A percentile compares a stretch with the other conserved stretches of the same genome.
These are phyloP conservation scores for Fremontodendron californicum DNA, from an alignment of 345 rosid genomes.

Conservation along the genomic window DNA sequence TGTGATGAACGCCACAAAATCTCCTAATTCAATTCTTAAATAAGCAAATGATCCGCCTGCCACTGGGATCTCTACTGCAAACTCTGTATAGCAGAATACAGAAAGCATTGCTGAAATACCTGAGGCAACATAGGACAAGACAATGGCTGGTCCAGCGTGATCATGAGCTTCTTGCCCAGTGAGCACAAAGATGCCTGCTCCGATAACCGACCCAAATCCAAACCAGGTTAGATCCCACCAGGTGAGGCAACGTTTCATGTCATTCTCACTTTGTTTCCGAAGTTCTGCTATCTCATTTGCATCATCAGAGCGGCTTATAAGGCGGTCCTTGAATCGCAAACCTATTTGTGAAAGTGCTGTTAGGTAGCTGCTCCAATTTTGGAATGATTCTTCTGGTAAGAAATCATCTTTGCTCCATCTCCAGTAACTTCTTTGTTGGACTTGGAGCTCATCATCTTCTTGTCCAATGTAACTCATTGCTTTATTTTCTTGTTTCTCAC, in stretches of 20 bases:
- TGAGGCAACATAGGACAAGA: slow-evolving; percentile 50
- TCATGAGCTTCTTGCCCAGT: slow-evolving; percentile 46
- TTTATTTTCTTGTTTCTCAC: background rate
- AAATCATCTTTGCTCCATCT: slow-evolving; percentile 58
- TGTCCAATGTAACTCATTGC: slow-evolving; percentile 8
- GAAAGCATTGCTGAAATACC: slow-evolving; percentile 42
- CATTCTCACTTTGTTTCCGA: slow-evolving; percentile 4
- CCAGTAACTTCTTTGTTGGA: slow-evolving; percentile 31
- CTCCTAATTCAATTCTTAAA: slow-evolving; percentile 51
- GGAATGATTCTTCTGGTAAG: slow-evolving; percentile 60
- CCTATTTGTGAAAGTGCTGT: slow-evolving; percentile 38
- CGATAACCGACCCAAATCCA: slow-evolving; percentile 53
- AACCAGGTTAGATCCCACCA: slow-evolving; percentile 61
- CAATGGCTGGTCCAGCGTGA: slow-evolving; percentile 54
- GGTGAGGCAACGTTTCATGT: slow-evolving; percentile 54
- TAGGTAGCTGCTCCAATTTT: slow-evolving; percentile 39
- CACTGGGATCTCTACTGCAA: slow-evolving; percentile 59
- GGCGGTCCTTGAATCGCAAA: slow-evolving; percentile 18
- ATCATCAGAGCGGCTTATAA: background rate
- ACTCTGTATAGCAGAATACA: slow-evolving; percentile 62
- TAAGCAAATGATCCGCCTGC: slow-evolving; percentile 76
- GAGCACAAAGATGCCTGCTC: slow-evolving; percentile 57
- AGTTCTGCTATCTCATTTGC: background rate
- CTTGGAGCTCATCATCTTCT: background rate
- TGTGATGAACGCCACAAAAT: slow-evolving; percentile 49